These are phyloP conservation scores for Albifimbria verrucaria DNA, from an alignment of 2,329 filamentous ascomycete genomes.

Conservation along the genomic window DNA sequence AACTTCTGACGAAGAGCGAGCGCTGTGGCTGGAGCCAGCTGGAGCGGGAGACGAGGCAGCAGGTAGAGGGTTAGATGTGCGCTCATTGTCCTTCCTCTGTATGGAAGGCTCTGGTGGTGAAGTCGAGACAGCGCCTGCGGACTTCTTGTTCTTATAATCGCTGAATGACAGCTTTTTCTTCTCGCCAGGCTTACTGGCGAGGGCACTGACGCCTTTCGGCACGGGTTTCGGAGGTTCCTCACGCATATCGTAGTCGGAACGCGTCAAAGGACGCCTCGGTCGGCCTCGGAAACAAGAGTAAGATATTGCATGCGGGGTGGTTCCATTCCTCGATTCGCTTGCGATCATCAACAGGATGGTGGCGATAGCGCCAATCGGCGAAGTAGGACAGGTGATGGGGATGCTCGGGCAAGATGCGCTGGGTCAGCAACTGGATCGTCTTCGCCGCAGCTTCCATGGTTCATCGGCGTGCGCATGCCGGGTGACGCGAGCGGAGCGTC, in stretches of 20 bases:
- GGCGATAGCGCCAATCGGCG: conserved; percentile 44
- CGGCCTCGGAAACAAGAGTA: conserved; percentile 54
- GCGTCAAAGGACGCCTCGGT: conserved; percentile 56
- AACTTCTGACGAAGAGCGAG: background rate
- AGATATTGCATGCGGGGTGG: conserved; percentile 51
- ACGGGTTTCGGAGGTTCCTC: conserved; percentile 43
- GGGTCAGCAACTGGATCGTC: conserved; percentile 50
- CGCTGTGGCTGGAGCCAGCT: background rate
- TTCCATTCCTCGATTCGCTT: conserved; percentile 47
- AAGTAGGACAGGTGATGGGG: conserved; percentile 52
- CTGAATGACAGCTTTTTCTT: conserved; percentile 58
- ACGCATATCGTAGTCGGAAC: conserved; percentile 55
- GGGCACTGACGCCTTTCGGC: conserved; percentile 33
- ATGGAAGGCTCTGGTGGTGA: conserved; percentile 33
- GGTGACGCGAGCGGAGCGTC: conserved; percentile 1
- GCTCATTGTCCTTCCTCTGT: conserved; percentile 27
- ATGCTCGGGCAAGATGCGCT: conserved; percentile 48
- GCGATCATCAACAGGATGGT: conserved; percentile 37
- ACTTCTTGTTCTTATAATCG: conserved; percentile 57
- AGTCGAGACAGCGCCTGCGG: conserved; percentile 25
- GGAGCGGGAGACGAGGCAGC: conserved; percentile 6
- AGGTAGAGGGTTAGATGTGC: conserved; percentile 17
- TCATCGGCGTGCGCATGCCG: conserved; percentile 36
- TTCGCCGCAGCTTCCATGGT: conserved; percentile 60
- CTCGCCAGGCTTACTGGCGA: conserved; percentile 38